These are phyloP conservation scores for Pseudopithomyces chartarum DNA, from an alignment of 2,329 filamentous ascomycete species.

Conservation along the genomic window DNA sequence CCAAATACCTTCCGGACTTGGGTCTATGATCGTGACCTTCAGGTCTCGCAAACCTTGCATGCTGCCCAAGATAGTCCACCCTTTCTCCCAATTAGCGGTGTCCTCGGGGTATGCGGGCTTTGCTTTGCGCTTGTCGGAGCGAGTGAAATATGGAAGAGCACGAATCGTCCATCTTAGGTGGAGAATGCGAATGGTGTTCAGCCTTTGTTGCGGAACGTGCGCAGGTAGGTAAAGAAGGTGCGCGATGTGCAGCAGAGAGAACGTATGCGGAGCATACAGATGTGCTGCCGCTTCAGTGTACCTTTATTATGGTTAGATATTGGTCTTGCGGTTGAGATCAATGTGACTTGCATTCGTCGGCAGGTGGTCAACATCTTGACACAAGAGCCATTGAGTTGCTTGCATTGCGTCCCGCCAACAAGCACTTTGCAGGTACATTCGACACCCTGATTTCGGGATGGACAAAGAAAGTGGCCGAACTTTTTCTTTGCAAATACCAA, in stretches of 20 bases:
- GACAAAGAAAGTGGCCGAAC: slow-evolving; percentile 41
- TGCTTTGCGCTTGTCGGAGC: slow-evolving; percentile 10
- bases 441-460: slow-evolving; percentile 11
- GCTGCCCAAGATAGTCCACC: slow-evolving; percentile 31
- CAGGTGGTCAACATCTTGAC: slow-evolving; percentile 28
- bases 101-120: slow-evolving; percentile 40
- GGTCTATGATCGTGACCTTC: slow-evolving; percentile 34
- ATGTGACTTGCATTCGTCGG: slow-evolving; percentile 31
- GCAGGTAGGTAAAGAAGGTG: slow-evolving; percentile 41
- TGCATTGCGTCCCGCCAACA: slow-evolving; percentile 27
- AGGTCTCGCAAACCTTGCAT: slow-evolving; percentile 35
- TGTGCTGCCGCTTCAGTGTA: slow-evolving; percentile 37
- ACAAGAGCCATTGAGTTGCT: slow-evolving; percentile 16
- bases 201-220: slow-evolving; percentile 28
- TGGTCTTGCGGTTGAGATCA: background rate
- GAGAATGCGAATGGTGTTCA: slow-evolving; percentile 34
- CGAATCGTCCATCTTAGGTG: slow-evolving; percentile 41
- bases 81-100: slow-evolving; percentile 39
- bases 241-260: slow-evolving; percentile 40
- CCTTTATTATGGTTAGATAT: slow-evolving; percentile 16
- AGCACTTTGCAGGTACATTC: slow-evolving; percentile 37
- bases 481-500: slow-evolving; percentile 33
- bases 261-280: slow-evolving; percentile 36
- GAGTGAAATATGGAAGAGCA: slow-evolving; percentile 35
- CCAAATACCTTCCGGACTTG: slow-evolving; percentile 35